Conservation (phyloP, 2,329 filamentous ascomycete genomes). For the Emmonsiellopsis sp. region DNA sequence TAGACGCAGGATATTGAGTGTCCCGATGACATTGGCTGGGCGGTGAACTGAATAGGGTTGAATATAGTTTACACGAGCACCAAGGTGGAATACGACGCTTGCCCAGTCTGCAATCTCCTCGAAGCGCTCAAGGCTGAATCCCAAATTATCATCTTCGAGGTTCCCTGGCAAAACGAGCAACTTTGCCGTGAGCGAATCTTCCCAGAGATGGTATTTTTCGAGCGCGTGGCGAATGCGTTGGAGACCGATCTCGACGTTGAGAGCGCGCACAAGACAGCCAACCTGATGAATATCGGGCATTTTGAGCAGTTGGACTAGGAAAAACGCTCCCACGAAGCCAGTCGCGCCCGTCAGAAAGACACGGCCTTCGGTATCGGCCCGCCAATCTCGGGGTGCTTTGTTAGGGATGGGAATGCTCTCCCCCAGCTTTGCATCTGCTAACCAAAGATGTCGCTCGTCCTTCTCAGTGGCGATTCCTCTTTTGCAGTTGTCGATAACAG, state of each 20-base stretch:
- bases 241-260: constrained; percentile 31
- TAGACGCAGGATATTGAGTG: constrained; percentile 60
- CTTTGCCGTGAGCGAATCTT: constrained; percentile 5
- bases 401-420: constrained; percentile 6
- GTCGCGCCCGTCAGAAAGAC: constrained; percentile 77
- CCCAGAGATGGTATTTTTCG: constrained; percentile 34
- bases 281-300: constrained; percentile 45
- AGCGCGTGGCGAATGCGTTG: constrained; percentile 38
- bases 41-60: constrained; percentile 60
- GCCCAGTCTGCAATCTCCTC: constrained; percentile 25
- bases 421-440: constrained; percentile 13
- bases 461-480: not conserved
- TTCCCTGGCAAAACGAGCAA: constrained; percentile 43
- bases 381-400: constrained; percentile 10
- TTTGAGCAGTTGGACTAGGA: constrained; percentile 60
- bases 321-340: constrained; percentile 70
- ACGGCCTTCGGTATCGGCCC: constrained; percentile 15
- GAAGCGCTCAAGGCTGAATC: constrained; percentile 45
- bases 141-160: constrained; percentile 57
- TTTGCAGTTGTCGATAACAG: constrained; percentile 4
- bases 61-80: constrained; percentile 66
- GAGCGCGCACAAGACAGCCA: constrained; percentile 63
- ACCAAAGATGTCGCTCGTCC: constrained; percentile 12
- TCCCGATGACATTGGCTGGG: constrained; percentile 63
- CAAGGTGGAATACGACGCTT: constrained; percentile 60